Evolutionary conservation across 2,329 filamentous ascomycete species (phyloP).

Genomic region (Fusarium sp.): DNA sequence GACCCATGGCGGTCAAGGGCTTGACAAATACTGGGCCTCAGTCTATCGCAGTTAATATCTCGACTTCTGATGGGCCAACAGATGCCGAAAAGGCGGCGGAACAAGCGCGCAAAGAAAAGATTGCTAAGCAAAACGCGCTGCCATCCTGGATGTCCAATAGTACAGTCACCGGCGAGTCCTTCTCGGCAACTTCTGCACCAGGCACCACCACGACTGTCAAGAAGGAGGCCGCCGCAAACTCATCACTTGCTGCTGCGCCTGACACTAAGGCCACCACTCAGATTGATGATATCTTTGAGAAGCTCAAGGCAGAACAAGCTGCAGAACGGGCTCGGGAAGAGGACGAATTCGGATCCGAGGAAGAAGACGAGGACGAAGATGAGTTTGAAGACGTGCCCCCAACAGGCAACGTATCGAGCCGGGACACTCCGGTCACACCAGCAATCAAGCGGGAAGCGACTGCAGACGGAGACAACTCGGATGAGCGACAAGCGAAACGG

Average conservation of each 20-base stretch:
- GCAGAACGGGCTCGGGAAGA: constrained; percentile 51
- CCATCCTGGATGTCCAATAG: constrained; percentile 76
- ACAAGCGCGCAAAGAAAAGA: constrained; percentile 68
- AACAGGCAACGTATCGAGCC: constrained; percentile 45
- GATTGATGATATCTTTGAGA: constrained; percentile 72
- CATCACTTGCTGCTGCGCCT: constrained; percentile 48
- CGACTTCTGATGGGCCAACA: constrained; percentile 68
- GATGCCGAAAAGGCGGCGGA: constrained; percentile 73
- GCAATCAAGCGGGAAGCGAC: constrained; percentile 49
- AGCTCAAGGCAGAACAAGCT: constrained; percentile 67
- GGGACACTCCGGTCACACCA: constrained; percentile 46
- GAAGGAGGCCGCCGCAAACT: constrained; percentile 57
- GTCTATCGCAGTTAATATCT: constrained; percentile 74
- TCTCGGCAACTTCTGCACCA: constrained; percentile 48
- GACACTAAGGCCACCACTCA: constrained; percentile 63
- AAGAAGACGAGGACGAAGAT: constrained; percentile 54
- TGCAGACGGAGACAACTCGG: constrained; percentile 45
- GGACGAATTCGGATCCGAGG: constrained; percentile 47
- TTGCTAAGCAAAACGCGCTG: constrained; percentile 72
- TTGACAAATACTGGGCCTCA: constrained; percentile 71
- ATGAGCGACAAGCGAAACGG: constrained; percentile 63
- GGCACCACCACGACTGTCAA: constrained; percentile 41
- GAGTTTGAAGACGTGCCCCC: constrained; percentile 62
- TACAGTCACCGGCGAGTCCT: constrained; percentile 71
- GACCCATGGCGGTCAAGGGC: constrained; percentile 74